Evolutionary conservation across 805 yeast genomes (phyloP).

Genomic region (Kodamaea leandrae): DNA sequence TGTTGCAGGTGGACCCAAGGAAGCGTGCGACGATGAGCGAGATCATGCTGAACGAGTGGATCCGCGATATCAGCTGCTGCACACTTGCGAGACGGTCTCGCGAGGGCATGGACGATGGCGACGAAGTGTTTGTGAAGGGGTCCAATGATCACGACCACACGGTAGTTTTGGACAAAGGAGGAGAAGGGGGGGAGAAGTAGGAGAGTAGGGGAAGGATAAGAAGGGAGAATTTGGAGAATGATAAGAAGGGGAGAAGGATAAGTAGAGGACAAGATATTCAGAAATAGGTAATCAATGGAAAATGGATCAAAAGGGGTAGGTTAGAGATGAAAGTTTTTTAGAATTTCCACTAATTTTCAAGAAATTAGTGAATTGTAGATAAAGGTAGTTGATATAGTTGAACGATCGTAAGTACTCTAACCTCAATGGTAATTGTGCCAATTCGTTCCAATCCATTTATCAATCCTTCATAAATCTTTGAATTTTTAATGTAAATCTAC

Average conservation of each 20-base stretch:
- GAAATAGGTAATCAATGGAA: too few relatives aligned
- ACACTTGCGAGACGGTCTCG: constrained; percentile 35
- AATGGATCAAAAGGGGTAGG: too few relatives aligned
- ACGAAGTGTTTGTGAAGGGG: constrained; percentile 39
- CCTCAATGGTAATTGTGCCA: background rate
- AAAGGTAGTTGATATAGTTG: too few relatives aligned
- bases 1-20: constrained; percentile 59
- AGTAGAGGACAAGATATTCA: too few relatives aligned
- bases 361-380: too few relatives aligned
- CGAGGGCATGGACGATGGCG: constrained; percentile 32
- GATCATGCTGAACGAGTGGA: constrained; percentile 70
- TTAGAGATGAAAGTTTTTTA: too few relatives aligned
- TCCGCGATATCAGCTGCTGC: constrained; percentile 58
- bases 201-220: background rate
- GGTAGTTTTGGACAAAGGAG: constrained; percentile 19
- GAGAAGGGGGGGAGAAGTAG: constrained; percentile 3
- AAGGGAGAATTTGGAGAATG: background rate
- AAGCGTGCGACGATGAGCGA: constrained; percentile 67
- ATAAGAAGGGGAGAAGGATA: background rate
- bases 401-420: too few relatives aligned
- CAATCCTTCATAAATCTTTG: background rate
- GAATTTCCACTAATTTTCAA: too few relatives aligned
- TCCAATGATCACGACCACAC: constrained; percentile 42
- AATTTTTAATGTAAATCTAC: background rate
- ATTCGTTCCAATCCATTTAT: background rate